Base-by-base conservation (phyloP, 169 alveolate species). In the Eimeria maxima region DNA sequence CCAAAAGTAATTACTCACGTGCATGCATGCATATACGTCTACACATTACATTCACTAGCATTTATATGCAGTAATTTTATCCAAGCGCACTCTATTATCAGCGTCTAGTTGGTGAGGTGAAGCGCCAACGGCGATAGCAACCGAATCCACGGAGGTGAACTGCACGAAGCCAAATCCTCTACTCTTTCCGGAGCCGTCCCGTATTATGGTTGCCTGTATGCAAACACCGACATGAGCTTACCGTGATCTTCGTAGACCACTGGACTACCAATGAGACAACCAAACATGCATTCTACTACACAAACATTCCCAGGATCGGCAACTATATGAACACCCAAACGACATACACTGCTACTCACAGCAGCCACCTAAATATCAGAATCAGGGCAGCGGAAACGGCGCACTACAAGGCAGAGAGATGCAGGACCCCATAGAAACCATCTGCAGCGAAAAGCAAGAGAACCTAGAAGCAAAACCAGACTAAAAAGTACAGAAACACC, bases 41-140 rank as follows among this genome's bases (percentile, higher is more conserved):
- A 18, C 55, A 38, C 38, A 47, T 80, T 73, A 4, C 29, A 73
- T 18, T 38, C 55, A 5, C 55, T 16, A 4, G 10, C 55, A 38
- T 38, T 27, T n/a, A 67, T 3, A 27, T 13, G 83, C 29, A 6
- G 29, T 4, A 18, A 55, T 22, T 10, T 53, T 57, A 84, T 0
- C 8, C 16, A 83, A 24, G 29, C 91, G 63, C 69, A 87, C 94
- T 44, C 83, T 60, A 29, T 87, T 87, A 8, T 87, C 94, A 50
- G 94, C 80, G 71, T 87, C 94, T 24, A 87, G 94, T 65, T 87
- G 94, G 81, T 87, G 94, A 55, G 94, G 94, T 13, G 94, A 87
- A 24, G 94, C 94, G 63, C 81, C 94, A 63, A 87, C 94, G 7
- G 94, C 94, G 53, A 87, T 22, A 20, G 94, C 94, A 29, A 87